Evolutionary conservation across 1,284 basidiomycete genomes (phyloP).

Genomic region (Moesziomyces antarcticus): DNA sequence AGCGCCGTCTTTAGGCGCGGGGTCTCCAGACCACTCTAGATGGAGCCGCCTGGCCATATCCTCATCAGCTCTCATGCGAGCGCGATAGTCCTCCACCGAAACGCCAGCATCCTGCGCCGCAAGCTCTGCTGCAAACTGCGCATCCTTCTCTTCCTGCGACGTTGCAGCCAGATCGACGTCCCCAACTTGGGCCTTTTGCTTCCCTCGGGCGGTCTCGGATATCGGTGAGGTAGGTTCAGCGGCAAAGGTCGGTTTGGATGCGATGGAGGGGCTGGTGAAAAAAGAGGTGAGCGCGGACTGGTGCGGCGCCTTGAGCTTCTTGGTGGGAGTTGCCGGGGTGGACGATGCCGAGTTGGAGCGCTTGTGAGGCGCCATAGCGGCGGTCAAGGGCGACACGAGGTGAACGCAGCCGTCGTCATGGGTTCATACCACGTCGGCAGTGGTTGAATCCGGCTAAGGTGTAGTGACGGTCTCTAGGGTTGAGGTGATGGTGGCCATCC

Average conservation of each 20-base stretch:
- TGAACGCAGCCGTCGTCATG: background rate
- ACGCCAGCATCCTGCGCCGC: slow-evolving; percentile 36
- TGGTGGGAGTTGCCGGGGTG: slow-evolving; percentile 32
- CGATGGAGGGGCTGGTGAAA: slow-evolving; percentile 38
- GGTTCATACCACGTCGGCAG: background rate
- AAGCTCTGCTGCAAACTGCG: slow-evolving; percentile 35
- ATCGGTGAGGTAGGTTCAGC: slow-evolving; percentile 17
- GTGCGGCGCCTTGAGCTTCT: slow-evolving; percentile 28
- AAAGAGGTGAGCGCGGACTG: slow-evolving; percentile 45
- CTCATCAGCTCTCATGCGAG: slow-evolving; percentile 35
- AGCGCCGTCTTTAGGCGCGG: background rate
- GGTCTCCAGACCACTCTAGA: slow-evolving; percentile 27
- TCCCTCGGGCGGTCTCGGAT: slow-evolving; percentile 7
- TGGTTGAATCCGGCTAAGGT: background rate
- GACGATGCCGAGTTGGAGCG: slow-evolving; percentile 12
- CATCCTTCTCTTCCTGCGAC: slow-evolving; percentile 36
- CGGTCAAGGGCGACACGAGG: too few relatives aligned
- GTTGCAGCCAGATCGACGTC: background rate
- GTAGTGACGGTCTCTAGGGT: background rate
- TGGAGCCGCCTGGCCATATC: slow-evolving; percentile 45
- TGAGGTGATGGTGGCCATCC: background rate
- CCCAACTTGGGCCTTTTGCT: slow-evolving; percentile 11
- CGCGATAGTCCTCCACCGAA: slow-evolving; percentile 14
- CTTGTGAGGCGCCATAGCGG: slow-evolving; percentile 33
- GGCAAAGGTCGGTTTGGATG: slow-evolving; percentile 6